Percentiles rank a stretch among this genome's conserved stretches.
These are phyloP conservation scores for Allomyces macrogynus DNA, from an alignment of 192 early-diverging fungal genomes.

Conservation along the genomic window DNA sequence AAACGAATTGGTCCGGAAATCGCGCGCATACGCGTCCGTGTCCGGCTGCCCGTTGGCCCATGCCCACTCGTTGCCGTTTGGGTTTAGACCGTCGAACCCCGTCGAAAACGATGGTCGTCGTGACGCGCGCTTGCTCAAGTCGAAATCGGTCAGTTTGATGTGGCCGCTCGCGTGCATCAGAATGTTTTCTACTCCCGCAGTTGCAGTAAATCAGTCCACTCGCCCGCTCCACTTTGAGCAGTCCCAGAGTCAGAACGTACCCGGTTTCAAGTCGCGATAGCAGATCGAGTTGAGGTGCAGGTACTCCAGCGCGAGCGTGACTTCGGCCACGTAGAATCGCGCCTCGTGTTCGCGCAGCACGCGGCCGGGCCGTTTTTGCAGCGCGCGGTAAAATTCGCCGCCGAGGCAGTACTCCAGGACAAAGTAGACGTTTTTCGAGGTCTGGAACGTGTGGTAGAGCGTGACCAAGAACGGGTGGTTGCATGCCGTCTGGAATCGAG, in stretches of 20 bases:
- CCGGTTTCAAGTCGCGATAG: conserved; percentile 95
- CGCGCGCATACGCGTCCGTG: conserved; percentile 8
- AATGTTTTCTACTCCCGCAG: conserved; percentile 29
- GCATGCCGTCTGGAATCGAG: conserved; percentile 27
- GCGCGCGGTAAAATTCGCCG: conserved; percentile 72
- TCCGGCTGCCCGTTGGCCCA: conserved; percentile 1
- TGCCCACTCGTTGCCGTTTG: no score
- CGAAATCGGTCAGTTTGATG: conserved; percentile 98
- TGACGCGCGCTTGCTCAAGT: conserved; percentile 79
- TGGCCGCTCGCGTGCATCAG: conserved; percentile 86
- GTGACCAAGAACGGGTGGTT: conserved; percentile 82
- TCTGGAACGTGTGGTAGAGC: conserved; percentile 76
- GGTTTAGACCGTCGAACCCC: no score
- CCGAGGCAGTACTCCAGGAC: conserved; percentile 76
- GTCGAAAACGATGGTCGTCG: no score
- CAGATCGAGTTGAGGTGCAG: conserved; percentile 90
- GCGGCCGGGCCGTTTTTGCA: conserved; percentile 75
- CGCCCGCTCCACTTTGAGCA: no score
- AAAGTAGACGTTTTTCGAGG: conserved; percentile 65
- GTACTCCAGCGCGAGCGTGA: conserved; percentile 84
- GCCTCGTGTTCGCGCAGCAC: conserved; percentile 75
- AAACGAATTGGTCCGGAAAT: conserved; percentile 15
- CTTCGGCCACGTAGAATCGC: conserved; percentile 94
- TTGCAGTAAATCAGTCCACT: no score
- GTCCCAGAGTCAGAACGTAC: conserved; percentile 27